A percentile compares a stretch with the other conserved stretches of the same genome.
phyloP scores from a whole-genome alignment of 441 rosid species.

The Gossypium trilobum region DNA sequence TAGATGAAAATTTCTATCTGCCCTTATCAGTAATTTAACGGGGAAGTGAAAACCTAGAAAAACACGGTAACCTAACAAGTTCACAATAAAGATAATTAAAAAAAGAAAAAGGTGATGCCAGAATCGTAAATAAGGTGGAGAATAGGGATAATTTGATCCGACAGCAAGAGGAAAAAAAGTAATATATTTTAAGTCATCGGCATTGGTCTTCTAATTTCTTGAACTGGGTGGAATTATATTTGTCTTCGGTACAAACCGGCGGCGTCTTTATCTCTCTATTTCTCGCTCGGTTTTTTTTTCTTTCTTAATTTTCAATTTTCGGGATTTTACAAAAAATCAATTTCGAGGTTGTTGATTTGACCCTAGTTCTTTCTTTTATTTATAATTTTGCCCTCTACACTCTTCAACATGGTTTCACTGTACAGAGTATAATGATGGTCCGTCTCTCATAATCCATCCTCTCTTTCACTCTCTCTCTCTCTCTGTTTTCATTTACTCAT shows the following conservation, averaged over 20 bases:
- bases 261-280: constrained; percentile 14
- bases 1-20: neutral
- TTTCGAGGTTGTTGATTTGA: neutral
- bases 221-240: constrained; percentile 21
- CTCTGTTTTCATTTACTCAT: neutral
- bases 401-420: neutral
- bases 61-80: neutral
- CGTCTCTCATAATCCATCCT: neutral
- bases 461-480: neutral
- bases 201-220: constrained; percentile 5
- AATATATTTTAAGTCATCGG: neutral
- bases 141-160: neutral
- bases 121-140: constrained; percentile 17
- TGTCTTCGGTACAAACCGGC: constrained; percentile 18
- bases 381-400: constrained; percentile 1
- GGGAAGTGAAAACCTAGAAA: neutral
- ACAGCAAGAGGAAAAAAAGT: neutral
- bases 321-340: neutral
- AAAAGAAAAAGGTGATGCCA: neutral
- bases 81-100: neutral
- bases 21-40: neutral
- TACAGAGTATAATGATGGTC: neutral
- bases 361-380: neutral
- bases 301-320: neutral
- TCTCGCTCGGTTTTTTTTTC: neutral